These are phyloP conservation scores for Hyaloperonospora arabidopsidis DNA, from an alignment of 352 stramenopile genomes.

Conservation along the genomic window DNA sequence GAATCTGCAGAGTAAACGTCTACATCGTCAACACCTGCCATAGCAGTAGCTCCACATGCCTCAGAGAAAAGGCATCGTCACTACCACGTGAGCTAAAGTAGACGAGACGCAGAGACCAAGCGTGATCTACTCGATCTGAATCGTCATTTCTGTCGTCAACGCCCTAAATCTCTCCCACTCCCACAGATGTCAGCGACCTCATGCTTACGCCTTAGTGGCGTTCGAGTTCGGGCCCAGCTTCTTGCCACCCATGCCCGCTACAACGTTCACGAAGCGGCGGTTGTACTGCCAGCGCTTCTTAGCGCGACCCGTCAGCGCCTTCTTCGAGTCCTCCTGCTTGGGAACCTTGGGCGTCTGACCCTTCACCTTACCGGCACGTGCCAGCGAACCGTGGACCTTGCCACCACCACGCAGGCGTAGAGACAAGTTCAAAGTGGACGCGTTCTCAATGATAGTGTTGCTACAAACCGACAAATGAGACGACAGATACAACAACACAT, in stretches of 20 bases:
- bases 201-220: conserved; percentile 79
- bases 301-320: conserved; percentile 93
- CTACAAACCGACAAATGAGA: conserved; percentile 44
- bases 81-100: too few species aligned
- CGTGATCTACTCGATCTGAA: too few species aligned
- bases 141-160: too few species aligned
- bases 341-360: conserved; percentile 99
- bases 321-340: conserved; percentile 97
- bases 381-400: conserved; percentile 99
- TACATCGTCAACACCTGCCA: too few species aligned
- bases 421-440: conserved; percentile 94
- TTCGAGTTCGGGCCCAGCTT: conserved; percentile 97
- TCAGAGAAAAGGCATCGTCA: too few species aligned
- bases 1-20: too few species aligned
- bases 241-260: conserved; percentile 95
- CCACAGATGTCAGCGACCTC: too few species aligned
- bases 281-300: conserved; percentile 99
- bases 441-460: conserved; percentile 96
- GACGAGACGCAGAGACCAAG: too few species aligned
- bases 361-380: conserved; percentile 99
- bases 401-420: conserved; percentile 91
- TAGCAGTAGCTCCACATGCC: too few species aligned
- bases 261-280: conserved; percentile 99
- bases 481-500: too few species aligned
- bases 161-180: too few species aligned